Base-by-base conservation (phyloP, 192 early-diverging fungal species). In the Backusella sp. region DNA sequence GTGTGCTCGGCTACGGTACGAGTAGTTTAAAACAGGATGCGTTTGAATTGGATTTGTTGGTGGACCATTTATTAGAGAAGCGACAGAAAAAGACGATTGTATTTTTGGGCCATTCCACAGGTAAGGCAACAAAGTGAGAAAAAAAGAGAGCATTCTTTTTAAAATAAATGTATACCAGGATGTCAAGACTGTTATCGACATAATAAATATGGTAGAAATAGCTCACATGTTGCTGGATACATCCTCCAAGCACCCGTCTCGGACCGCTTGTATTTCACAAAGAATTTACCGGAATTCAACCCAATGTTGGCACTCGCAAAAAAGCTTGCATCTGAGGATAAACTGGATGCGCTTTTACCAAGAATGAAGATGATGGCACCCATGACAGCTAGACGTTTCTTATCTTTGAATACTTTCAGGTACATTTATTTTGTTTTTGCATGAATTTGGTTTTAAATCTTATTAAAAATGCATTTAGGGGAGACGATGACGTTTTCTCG, bases 101-200 rank as follows among this genome's bases (percentile, higher is more conserved):
- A 26, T 68, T 86, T 35, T 46, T 86, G 17, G 85, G 85, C 6
- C 85, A 86, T 65, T 86, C 85, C 11, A 86, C 85, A 0, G 85
- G 85, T 15, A 36, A 35, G 1, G 44, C 28, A 35, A 53, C 3
- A 44, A 15, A 44, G 42, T 30, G 1, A 32, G 2, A 32, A 32
- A 32, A 32, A 32, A 32, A 32, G 2, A 32, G n/a, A n/a, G n/a
- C n/a, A n/a, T n/a, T n/a, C n/a, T n/a, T n/a, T n/a, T n/a, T n/a
- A n/a, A n/a, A n/a, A n/a, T n/a, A n/a, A n/a, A n/a, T n/a, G n/a
- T n/a, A n/a, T n/a, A 32, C 32, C 32, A 32, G 74, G 74, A 37
- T 74, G 82, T 35, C 84, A 85, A 35, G 79, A 85, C 28, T 80
- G 77, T 12, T 76, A 81, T 5, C 77, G 68, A 14, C 77, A 82